Evolutionary conservation across 2,329 filamentous ascomycete species (phyloP).

Genomic region (Lecanicillium sp.): DNA sequence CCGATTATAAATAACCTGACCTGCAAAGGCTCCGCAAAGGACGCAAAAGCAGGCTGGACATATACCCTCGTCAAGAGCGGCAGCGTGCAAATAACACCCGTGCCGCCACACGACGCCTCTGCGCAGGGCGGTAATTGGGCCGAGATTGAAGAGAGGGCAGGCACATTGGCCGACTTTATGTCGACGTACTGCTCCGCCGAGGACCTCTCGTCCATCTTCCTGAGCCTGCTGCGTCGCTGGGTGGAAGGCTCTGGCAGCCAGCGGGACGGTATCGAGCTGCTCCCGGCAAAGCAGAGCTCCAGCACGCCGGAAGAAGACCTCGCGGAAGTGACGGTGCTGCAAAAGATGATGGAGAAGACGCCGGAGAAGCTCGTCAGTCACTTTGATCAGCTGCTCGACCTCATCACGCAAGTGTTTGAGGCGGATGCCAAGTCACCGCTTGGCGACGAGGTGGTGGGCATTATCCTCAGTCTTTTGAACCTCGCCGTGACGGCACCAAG

Average conservation of each 20-base stretch:
- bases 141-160: slow-evolving; percentile 39
- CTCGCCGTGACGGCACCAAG: slow-evolving; percentile 49
- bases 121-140: slow-evolving; percentile 28
- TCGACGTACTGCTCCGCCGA: slow-evolving; percentile 42
- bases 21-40: slow-evolving; percentile 39
- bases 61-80: slow-evolving; percentile 44
- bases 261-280: slow-evolving; percentile 18
- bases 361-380: slow-evolving; percentile 56
- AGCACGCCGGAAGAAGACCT: slow-evolving; percentile 40
- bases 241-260: slow-evolving; percentile 27
- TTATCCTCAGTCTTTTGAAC: slow-evolving; percentile 55
- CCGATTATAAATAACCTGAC: slow-evolving; percentile 46
- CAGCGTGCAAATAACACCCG: slow-evolving; percentile 28
- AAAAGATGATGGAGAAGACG: slow-evolving; percentile 56
- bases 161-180: slow-evolving; percentile 42
- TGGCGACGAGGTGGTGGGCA: slow-evolving; percentile 40
- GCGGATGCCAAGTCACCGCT: slow-evolving; percentile 32
- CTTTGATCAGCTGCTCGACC: slow-evolving; percentile 56
- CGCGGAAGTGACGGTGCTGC: slow-evolving; percentile 53
- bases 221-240: slow-evolving; percentile 52
- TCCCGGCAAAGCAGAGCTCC: slow-evolving; percentile 21
- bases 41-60: slow-evolving; percentile 36
- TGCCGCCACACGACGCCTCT: slow-evolving; percentile 8
- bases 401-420: slow-evolving; percentile 53
- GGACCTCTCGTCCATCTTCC: slow-evolving; percentile 53